A percentile compares a stretch with the other conserved stretches of the same genome.
phyloP scores from a whole-genome alignment of 2,329 filamentous ascomycete genomes.

The Neofusicoccum sp. region DNA sequence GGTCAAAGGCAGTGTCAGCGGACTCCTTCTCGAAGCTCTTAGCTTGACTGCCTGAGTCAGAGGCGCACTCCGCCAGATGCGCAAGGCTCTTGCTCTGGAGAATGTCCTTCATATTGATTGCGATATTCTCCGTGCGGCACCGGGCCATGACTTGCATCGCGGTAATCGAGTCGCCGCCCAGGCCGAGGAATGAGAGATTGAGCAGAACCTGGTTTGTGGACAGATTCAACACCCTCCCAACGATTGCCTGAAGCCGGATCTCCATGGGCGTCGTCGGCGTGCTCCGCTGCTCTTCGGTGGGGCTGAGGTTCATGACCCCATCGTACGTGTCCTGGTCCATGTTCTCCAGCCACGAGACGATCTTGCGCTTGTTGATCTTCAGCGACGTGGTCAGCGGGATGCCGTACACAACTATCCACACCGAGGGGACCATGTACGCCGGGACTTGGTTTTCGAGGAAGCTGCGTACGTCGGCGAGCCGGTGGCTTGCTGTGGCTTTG shows the following conservation, averaged over 20 bases:
- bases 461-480: conserved; percentile 1
- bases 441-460: conserved; percentile 31
- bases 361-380: conserved; percentile 34
- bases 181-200: conserved; percentile 43
- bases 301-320: conserved; percentile 33
- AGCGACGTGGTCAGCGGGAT: conserved; percentile 41
- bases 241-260: conserved; percentile 29
- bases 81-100: conserved; percentile 5
- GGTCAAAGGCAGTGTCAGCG: conserved; percentile 32
- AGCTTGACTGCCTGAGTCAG: not conserved
- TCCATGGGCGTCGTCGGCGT: not conserved
- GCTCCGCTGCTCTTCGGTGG: conserved; percentile 34
- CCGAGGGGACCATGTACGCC: conserved; percentile 43
- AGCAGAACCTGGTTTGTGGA: conserved; percentile 29
- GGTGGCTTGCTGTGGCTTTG: conserved; percentile 29
- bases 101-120: conserved; percentile 20
- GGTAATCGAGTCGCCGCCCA: conserved; percentile 42
- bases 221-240: conserved; percentile 21
- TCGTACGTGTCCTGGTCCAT: conserved; percentile 19
- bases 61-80: conserved; percentile 1
- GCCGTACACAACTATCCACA: conserved; percentile 40
- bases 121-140: conserved; percentile 13
- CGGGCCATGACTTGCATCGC: not conserved
- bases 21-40: conserved; percentile 29
- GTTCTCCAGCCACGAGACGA: conserved; percentile 4